A percentile compares a stretch with the other conserved stretches of the same genome.
These are phyloP conservation scores for Solanum ossicruentum DNA, from an alignment of 257 asterid genomes.

Conservation along the genomic window DNA sequence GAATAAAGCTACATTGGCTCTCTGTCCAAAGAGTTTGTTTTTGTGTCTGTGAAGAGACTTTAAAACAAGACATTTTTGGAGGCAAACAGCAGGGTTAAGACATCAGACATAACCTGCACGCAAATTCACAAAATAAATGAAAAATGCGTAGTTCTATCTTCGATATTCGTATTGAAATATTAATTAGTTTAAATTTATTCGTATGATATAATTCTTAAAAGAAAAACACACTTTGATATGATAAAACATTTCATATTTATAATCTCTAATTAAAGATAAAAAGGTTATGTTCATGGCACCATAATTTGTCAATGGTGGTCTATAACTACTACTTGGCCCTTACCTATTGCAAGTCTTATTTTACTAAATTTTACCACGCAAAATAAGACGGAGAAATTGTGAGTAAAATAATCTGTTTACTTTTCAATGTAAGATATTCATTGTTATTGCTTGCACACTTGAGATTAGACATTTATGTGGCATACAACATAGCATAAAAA, in stretches of 20 bases:
- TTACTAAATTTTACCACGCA: background rate
- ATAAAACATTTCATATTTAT: background rate
- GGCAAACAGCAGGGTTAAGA: background rate
- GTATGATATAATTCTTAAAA: background rate
- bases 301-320: background rate
- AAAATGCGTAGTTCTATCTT: background rate
- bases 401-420: background rate
- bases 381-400: background rate
- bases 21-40: background rate
- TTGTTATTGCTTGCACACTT: background rate
- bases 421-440: background rate
- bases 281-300: fast-evolving
- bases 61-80: background rate
- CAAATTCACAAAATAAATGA: background rate
- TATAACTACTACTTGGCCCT: background rate
- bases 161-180: background rate
- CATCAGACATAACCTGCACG: background rate
- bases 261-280: background rate
- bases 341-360: background rate
- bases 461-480: background rate
- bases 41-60: background rate
- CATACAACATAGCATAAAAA: background rate
- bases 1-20: constrained; percentile 1
- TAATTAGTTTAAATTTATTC: background rate
- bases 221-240: too few relatives aligned